Base-by-base conservation (phyloP, 805 yeast species). In the Ascoidea asiatica region DNA sequence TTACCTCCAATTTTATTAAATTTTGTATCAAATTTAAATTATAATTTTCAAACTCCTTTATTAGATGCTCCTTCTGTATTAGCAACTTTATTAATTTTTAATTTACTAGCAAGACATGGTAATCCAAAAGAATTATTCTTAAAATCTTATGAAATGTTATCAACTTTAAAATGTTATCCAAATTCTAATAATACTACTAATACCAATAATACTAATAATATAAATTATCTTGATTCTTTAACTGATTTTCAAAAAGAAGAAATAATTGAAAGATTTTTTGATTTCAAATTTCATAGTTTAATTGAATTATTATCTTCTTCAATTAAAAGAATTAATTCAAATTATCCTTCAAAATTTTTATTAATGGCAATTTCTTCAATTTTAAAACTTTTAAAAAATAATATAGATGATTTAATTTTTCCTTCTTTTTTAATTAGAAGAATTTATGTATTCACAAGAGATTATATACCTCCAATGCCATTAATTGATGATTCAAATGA, bases 101-200 rank as follows among this genome's bases (percentile, higher is more conserved):
- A 77, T 47, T 60, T 76, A 18, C 62, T 90, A 43, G 78, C 95
- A 0, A 62, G 62, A 39, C 57, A 72, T 44, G 96, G 95, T 13
- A 84, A 84, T 54, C 81, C 92, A 5, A 86, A 85, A 53, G 95
- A 88, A 60, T 59, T 87, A 44, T 73, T 88, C 36, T 60, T 89
- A 43, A 77, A 81, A 48, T 64, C 77, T 11, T 79, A 84, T 56
- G 95, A 87, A 56, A 56, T 82, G 22, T 56, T 89, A 18, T 52
- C 66, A 13, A 48, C 57, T 1, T 50, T 81, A 29, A 56, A 56
- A 19, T 52, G 61, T 4, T 49, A 43, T 5, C 38, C 20, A 17
- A 5, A 17, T 36, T 21, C 47, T 17, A 29, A 35, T 5, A 39
- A 41, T 20, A 13, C 17, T 18, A 23, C 33, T 15, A 44, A 49